phyloP scores from a whole-genome alignment of 1,284 basidiomycete species.

The Moniliella sp. region DNA sequence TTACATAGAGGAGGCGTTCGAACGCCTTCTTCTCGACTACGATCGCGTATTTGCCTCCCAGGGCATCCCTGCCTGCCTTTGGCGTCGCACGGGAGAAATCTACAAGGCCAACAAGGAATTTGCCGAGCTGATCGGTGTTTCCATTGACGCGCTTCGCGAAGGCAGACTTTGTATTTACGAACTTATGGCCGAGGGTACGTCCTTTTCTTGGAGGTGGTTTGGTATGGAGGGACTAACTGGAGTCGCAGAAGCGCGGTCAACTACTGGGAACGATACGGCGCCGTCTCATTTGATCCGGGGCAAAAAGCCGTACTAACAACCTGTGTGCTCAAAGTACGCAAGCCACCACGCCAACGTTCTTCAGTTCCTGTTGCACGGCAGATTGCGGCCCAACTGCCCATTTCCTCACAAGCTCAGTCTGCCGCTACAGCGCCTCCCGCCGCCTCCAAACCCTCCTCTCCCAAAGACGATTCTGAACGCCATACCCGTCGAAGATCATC shows the following conservation, averaged over 20 bases:
- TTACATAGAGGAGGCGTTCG: conserved; percentile 65
- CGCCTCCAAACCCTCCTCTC: too few species aligned
- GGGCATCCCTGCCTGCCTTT: conserved; percentile 86
- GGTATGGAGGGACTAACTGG: not conserved
- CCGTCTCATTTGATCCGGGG: conserved; percentile 49
- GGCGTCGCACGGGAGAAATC: conserved; percentile 89
- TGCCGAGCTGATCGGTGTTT: conserved; percentile 61
- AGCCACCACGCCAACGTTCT: not conserved
- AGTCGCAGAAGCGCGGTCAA: conserved; percentile 91
- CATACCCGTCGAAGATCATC: too few species aligned
- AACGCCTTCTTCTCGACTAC: conserved; percentile 78
- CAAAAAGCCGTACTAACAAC: conserved; percentile 74
- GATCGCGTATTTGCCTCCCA: conserved; percentile 56
- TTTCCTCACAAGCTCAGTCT: not conserved
- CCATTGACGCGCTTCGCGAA: conserved; percentile 61
- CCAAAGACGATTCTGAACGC: too few species aligned
- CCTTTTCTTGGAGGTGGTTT: not conserved
- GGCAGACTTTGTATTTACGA: conserved; percentile 90
- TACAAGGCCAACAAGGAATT: conserved; percentile 94
- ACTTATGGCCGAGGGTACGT: conserved; percentile 38
- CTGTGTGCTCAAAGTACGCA: conserved; percentile 46
- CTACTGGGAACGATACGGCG: conserved; percentile 54
- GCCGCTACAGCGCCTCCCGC: too few species aligned
- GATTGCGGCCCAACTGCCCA: conserved; percentile 3
- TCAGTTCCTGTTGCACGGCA: conserved; percentile 2